phyloP scores from a whole-genome alignment of 2,329 filamentous ascomycete species.

The Fusarium torreyae region DNA sequence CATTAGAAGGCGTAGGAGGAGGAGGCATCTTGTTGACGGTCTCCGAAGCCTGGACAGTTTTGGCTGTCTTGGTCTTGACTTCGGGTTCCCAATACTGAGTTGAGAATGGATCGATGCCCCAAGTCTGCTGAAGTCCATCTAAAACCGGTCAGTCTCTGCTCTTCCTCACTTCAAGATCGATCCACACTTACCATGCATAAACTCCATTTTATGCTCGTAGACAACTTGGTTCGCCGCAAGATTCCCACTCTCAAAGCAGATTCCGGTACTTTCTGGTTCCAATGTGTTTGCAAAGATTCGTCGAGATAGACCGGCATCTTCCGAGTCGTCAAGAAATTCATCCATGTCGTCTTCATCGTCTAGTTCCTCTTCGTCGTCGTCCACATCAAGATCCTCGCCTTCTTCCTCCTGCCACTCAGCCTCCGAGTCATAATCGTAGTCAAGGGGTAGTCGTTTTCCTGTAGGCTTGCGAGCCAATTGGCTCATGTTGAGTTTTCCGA shows the following conservation, averaged over 20 bases:
- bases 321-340: constrained; percentile 89
- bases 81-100: constrained; percentile 80
- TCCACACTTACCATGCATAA: constrained; percentile 74
- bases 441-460: constrained; percentile 71
- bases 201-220: constrained; percentile 79
- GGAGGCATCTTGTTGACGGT: constrained; percentile 52
- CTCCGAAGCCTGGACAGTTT: constrained; percentile 30
- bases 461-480: constrained; percentile 69
- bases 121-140: constrained; percentile 66
- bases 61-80: constrained; percentile 49
- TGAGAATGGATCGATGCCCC: constrained; percentile 86
- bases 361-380: constrained; percentile 77
- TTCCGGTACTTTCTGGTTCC: constrained; percentile 82
- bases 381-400: constrained; percentile 78
- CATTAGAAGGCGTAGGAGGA: constrained; percentile 54
- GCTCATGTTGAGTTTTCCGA: constrained; percentile 62
- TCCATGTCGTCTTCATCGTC: constrained; percentile 90
- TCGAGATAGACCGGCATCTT: constrained; percentile 72
- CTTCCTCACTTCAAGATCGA: no score
- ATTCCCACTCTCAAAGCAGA: constrained; percentile 82
- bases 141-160: constrained; percentile 38
- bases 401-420: constrained; percentile 86
- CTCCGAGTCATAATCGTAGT: constrained; percentile 90
- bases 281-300: constrained; percentile 77
- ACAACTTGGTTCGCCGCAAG: constrained; percentile 65